Base-by-base conservation (phyloP, 176 grass and related monocot genomes). In the Microstegium vimineum region DNA sequence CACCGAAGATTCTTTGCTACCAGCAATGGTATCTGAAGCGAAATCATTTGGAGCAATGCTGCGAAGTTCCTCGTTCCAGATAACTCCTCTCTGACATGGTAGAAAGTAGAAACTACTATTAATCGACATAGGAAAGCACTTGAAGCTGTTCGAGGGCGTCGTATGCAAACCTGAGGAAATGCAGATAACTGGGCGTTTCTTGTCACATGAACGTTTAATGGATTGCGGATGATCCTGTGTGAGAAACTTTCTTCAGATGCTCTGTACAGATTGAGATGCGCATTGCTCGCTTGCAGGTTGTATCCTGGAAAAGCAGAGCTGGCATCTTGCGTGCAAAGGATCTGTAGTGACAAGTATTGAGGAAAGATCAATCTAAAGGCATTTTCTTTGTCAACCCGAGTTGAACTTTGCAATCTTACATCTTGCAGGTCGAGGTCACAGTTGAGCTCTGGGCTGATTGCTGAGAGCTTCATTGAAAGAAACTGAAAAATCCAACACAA, bases 401-500 rank as follows among this genome's bases (percentile, higher is more conserved):
- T 32, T 60, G 26, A 41, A 18, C 28, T 56, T 76, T 70, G 33
- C 65, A 20, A 51, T 60, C 83, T 98, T 94, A 98, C 95, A 56
- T 98, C 84, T 86, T 90, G 86, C 6, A 90, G 78, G 66, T 93
- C 76, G 37, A 91, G 34, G 70, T 89, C 68, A 60, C 86, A 82
- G 83, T 71, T 94, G 28, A 89, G 62, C 67, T 84, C 92, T n/a
- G 90, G 88, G 35, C 86, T 87, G 28, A 98, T 67, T 1, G 86
- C 36, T 4, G 92, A 87, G 78, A 98, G 90, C 84, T 93, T 98
- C 92, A 98, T 94, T 2, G 92, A 94, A 31, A 98, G 86, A 79
- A 98, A 98, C 95, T 98, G 89, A 82, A 79, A 38, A 84, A 76
- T 56, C 32, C 57, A 62, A 41, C 8, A 13, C 22, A n/a, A 70